phyloP scores from a whole-genome alignment of 805 yeast genomes.

The Sugiyamaella boreocaroliniensis region DNA sequence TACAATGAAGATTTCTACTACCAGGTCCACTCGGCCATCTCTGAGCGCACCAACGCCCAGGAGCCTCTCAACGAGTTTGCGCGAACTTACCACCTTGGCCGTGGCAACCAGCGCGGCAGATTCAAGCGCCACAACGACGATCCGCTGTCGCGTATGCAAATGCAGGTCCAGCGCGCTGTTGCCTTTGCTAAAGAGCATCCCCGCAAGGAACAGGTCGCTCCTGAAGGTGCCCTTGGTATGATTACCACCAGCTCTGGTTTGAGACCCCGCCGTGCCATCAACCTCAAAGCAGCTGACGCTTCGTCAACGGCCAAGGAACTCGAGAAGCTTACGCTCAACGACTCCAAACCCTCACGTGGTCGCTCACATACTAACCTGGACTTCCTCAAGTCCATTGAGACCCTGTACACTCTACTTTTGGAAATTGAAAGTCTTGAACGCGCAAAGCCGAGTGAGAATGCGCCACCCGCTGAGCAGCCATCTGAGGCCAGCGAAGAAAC shows the following conservation, averaged over 20 bases:
- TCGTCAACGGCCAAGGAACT: constrained; percentile 8
- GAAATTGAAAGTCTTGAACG: constrained; percentile 71
- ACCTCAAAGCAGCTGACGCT: constrained; percentile 24
- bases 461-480: constrained; percentile 17
- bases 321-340: constrained; percentile 7
- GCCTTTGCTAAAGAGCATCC: constrained; percentile 82
- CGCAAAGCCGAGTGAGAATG: constrained; percentile 39
- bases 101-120: constrained; percentile 68
- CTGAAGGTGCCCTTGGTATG: constrained; percentile 86
- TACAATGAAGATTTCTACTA: constrained; percentile 94
- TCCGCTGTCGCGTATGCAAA: constrained; percentile 95
- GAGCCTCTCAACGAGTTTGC: constrained; percentile 74
- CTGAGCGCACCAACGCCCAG: constrained; percentile 49
- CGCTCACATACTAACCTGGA: constrained; percentile 35
- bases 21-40: constrained; percentile 79
- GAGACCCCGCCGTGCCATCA: constrained; percentile 82
- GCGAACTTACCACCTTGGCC: constrained; percentile 81
- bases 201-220: constrained; percentile 58
- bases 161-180: constrained; percentile 93
- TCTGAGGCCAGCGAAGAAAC: constrained; percentile 11
- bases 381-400: constrained; percentile 66
- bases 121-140: constrained; percentile 45
- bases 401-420: constrained; percentile 68
- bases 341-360: constrained; percentile 21
- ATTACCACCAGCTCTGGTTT: constrained; percentile 72